A percentile compares a stretch with the other conserved stretches of the same genome.
Evolutionary conservation across 129 eudicot genomes (phyloP).

Genomic region (Smallanthus sonchifolius): DNA sequence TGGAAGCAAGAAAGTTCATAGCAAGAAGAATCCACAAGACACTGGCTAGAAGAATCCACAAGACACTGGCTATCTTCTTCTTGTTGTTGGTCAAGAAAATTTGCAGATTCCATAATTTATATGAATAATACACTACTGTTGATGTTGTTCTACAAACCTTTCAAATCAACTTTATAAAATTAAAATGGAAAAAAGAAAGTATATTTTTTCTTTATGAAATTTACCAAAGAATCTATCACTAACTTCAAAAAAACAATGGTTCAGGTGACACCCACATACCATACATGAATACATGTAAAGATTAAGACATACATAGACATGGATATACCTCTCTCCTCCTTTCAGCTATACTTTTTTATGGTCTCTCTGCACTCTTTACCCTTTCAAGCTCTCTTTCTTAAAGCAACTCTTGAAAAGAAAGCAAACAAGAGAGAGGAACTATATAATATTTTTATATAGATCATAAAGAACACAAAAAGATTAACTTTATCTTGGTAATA

Average conservation of each 20-base stretch:
- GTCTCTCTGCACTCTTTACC: slow-evolving; percentile 41
- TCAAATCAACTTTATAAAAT: slow-evolving; percentile 14
- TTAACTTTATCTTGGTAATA: slow-evolving; percentile 11
- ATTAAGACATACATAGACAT: slow-evolving; percentile 26
- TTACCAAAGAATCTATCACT: slow-evolving; percentile 24
- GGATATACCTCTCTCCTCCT: slow-evolving; percentile 32
- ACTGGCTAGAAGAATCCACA: slow-evolving; percentile 32
- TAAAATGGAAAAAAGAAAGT: slow-evolving; percentile 17
- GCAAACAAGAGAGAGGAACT: slow-evolving; percentile 16
- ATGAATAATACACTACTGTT: background rate
- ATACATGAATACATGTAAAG: slow-evolving; percentile 17
- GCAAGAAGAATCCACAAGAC: slow-evolving; percentile 20
- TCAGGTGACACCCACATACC: slow-evolving; percentile 56
- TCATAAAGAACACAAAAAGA: slow-evolving; percentile 1
- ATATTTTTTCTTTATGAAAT: slow-evolving; percentile 1
- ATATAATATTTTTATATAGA: background rate
- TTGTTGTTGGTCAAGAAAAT: slow-evolving; percentile 36
- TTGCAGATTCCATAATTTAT: slow-evolving; percentile 62
- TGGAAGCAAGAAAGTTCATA: slow-evolving; percentile 45
- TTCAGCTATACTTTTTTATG: slow-evolving; percentile 38
- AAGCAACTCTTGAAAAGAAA: slow-evolving; percentile 53
- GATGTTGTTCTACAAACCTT: slow-evolving; percentile 6
- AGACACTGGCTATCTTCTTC: slow-evolving; percentile 35
- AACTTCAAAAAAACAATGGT: slow-evolving; percentile 23
- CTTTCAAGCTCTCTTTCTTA: slow-evolving; percentile 46